phyloP scores from a whole-genome alignment of 441 rosid species.

The Omphalea diandra region DNA sequence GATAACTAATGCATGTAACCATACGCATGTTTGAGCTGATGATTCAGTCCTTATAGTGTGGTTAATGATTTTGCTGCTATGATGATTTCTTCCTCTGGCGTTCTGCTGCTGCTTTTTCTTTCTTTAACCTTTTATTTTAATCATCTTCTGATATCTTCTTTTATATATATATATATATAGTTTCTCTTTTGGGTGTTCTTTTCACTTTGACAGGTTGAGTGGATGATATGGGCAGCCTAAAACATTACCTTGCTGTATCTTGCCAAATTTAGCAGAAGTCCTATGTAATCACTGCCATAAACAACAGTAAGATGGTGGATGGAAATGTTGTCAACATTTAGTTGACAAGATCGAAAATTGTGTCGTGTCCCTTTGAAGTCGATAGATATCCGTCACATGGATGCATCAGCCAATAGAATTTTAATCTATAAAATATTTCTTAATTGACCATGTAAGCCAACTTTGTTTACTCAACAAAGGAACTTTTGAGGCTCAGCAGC shows the following conservation, averaged over 20 bases:
- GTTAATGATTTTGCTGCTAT: conserved; percentile 32
- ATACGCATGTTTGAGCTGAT: conserved; percentile 38
- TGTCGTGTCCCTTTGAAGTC: background rate
- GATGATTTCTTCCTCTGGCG: conserved; percentile 22
- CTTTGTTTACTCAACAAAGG: no score
- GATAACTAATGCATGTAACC: conserved; percentile 10
- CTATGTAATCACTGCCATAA: background rate
- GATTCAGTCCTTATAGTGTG: conserved; percentile 24
- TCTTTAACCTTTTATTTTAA: background rate
- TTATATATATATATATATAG: no score
- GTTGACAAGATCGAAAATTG: conserved; percentile 9
- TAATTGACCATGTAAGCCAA: background rate
- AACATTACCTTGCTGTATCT: background rate
- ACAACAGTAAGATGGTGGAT: background rate
- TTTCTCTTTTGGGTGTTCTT: background rate
- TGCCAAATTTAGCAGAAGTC: background rate
- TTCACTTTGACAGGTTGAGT: background rate
- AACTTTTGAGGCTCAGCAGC: no score
- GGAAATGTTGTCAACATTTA: background rate
- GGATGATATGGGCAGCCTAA: background rate
- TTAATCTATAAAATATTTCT: background rate
- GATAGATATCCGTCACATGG: background rate
- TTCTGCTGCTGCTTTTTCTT: conserved; percentile 11
- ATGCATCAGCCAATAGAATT: background rate
- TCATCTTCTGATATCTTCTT: background rate